Conservation (phyloP, 2,329 filamentous ascomycete genomes). For the Bipolaris victoriae region DNA sequence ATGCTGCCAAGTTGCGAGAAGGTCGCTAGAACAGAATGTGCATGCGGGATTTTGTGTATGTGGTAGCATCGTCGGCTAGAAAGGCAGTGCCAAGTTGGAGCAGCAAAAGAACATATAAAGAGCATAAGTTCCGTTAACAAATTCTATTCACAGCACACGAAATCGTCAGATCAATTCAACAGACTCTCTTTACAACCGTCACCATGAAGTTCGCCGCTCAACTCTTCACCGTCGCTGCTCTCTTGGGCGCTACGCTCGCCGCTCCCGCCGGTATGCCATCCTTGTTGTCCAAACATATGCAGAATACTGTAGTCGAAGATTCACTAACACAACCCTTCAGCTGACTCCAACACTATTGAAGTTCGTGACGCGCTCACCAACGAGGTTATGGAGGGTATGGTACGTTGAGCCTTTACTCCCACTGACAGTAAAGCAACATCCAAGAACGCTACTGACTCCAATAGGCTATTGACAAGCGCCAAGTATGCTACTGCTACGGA, state of each 20-base stretch:
- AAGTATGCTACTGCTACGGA: slow-evolving; percentile 8
- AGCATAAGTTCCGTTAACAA: neutral
- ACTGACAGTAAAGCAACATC: neutral
- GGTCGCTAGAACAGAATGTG: neutral
- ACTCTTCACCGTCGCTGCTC: slow-evolving; percentile 3
- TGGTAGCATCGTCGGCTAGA: neutral
- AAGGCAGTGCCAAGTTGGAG: neutral
- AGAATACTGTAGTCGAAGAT: no score
- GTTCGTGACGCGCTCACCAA: slow-evolving; percentile 1
- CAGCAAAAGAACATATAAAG: neutral
- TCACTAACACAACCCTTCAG: neutral
- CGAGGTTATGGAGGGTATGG: neutral
- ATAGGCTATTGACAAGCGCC: slow-evolving; percentile 1
- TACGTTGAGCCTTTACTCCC: neutral
- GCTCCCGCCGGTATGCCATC: neutral
- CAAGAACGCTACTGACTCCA: neutral
- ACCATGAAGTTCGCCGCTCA: slow-evolving; percentile 4
- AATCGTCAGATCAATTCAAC: neutral
- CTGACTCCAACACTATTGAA: neutral
- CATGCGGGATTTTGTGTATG: neutral
- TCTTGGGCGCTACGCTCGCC: neutral
- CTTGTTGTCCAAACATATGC: no score
- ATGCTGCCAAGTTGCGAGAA: neutral
- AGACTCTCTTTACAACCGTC: neutral
- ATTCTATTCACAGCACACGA: neutral